A percentile compares a stretch with the other conserved stretches of the same genome.
Evolutionary conservation across 1,139 yeast genomes (phyloP).

Genomic region (Kodamaea alishanica): DNA sequence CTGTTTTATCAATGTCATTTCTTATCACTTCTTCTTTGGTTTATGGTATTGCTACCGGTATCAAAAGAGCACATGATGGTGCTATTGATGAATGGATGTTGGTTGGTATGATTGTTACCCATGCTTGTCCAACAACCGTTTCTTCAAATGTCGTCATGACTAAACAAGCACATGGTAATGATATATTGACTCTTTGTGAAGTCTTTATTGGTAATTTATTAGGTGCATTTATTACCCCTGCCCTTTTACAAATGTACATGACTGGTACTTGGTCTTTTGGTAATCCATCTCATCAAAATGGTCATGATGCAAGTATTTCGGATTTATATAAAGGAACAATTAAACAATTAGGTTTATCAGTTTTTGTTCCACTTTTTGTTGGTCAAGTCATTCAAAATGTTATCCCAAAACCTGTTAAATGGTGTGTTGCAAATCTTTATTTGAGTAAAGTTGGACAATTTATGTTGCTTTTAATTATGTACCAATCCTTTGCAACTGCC

Average conservation of each 20-base stretch:
- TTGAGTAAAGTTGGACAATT: slow-evolving; percentile 72
- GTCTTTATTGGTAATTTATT: slow-evolving; percentile 79
- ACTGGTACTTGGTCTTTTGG: slow-evolving; percentile 67
- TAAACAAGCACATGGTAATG: slow-evolving; percentile 77
- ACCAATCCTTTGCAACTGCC: slow-evolving; percentile 84
- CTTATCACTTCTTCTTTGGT: slow-evolving; percentile 71
- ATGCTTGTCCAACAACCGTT: slow-evolving; percentile 88
- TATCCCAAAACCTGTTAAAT: slow-evolving; percentile 60
- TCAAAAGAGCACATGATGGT: slow-evolving; percentile 54
- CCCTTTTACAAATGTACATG: slow-evolving; percentile 68
- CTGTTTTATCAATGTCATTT: slow-evolving; percentile 66
- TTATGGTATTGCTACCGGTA: slow-evolving; percentile 70
- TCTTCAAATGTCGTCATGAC: slow-evolving; percentile 92
- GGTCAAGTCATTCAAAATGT: slow-evolving; percentile 79
- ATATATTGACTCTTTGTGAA: slow-evolving; percentile 72
- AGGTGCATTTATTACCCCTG: slow-evolving; percentile 87
- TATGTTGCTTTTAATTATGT: slow-evolving; percentile 76
- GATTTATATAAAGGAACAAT: slow-evolving; percentile 69
- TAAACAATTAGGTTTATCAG: slow-evolving; percentile 82
- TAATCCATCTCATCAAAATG: slow-evolving; percentile 60
- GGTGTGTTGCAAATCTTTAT: slow-evolving; percentile 56
- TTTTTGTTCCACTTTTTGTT: slow-evolving; percentile 80
- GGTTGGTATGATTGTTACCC: slow-evolving; percentile 76
- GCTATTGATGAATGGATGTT: slow-evolving; percentile 68
- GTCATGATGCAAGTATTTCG: slow-evolving; percentile 47